Base-by-base conservation (phyloP, 306 rosid species). In the Crataegus laevigata region DNA sequence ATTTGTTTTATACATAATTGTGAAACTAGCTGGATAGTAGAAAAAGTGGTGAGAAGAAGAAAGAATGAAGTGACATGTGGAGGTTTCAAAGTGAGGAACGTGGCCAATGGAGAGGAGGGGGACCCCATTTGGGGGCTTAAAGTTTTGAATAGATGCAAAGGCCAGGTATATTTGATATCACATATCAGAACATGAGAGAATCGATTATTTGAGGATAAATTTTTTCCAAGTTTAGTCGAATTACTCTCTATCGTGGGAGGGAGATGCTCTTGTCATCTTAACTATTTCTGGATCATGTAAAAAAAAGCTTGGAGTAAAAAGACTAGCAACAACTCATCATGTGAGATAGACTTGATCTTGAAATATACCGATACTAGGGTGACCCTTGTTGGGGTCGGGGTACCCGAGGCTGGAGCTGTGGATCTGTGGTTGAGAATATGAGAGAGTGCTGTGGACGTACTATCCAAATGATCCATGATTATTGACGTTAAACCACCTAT, bases 121-220 rank as follows among this genome's bases (percentile, higher is more conserved):
- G 63, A 22, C 60, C 60, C 8, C 6, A 52, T 4, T 7, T 2
- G 26, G 60, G 18, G 36, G 69, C 28, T 32, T 55, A 13, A 55
- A 55, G 54, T 15, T 21, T 26, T 21, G 60, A 12, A 42, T 7
- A 61, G 43, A 73, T 42, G 29, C 45, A 43, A 73, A 12, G 45
- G 60, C 15, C 19, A 17, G 66, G 67, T 8, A 34, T 15, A 15
- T 5, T 58, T 19, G 58, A 55, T 54, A 21, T 54, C 52, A 47
- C 0, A 47, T 17, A 17, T 50, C 21, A 50, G 2, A 15, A 17
- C 3, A 50, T 50, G 63, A 10, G 22, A 28, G 69, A 61, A 73
- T 73, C 77, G 28, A 61, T 73, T 62, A 73, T 64, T 11, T 58
- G 69, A 42, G 30, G 77, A 61, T 61, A 73, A 72, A 19, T 28